Percentiles rank a stretch among this genome's conserved stretches.
Evolutionary conservation across 768 basidiomycete genomes (phyloP).

Genomic region (Kwoniella bestiolae): DNA sequence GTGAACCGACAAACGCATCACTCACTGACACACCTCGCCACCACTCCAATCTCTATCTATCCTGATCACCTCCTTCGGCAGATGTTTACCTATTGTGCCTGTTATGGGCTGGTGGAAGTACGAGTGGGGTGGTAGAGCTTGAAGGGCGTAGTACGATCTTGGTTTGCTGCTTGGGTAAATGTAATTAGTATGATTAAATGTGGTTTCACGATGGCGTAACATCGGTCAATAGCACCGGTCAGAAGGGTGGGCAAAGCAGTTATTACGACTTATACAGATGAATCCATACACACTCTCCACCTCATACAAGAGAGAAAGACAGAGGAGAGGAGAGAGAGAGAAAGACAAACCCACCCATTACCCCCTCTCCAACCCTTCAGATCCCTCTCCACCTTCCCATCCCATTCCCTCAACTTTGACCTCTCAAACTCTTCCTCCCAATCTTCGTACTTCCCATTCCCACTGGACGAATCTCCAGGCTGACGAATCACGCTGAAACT

Average conservation of each 20-base stretch:
- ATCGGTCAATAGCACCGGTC: background rate
- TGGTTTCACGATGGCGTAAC: background rate
- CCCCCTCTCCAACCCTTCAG: slow-evolving; percentile 47
- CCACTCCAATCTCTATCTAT: slow-evolving; percentile 90
- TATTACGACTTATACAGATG: too few relatives aligned
- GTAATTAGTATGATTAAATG: background rate
- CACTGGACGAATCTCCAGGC: background rate
- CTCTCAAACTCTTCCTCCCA: slow-evolving; percentile 42
- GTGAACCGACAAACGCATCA: background rate
- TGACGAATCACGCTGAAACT: slow-evolving; percentile 21
- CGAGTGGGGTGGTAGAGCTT: slow-evolving; percentile 39
- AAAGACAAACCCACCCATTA: slow-evolving; percentile 32
- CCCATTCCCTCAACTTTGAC: slow-evolving; percentile 25
- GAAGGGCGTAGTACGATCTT: slow-evolving; percentile 46
- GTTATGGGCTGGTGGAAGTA: slow-evolving; percentile 74
- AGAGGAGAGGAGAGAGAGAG: too few relatives aligned
- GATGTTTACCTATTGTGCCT: slow-evolving; percentile 84
- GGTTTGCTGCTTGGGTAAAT: slow-evolving; percentile 21
- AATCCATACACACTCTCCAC: too few relatives aligned
- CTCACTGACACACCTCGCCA: slow-evolving; percentile 80
- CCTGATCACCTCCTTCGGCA: slow-evolving; percentile 88
- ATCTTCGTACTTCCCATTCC: slow-evolving; percentile 16
- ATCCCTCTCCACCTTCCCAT: slow-evolving; percentile 37
- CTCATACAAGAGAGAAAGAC: too few relatives aligned
- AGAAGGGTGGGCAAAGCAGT: too few relatives aligned